Evolutionary conservation across 2,329 filamentous ascomycete genomes (phyloP), one percentile per base, ranked within the genome.

Genomic region (Pseudopyricularia javanii): DNA sequence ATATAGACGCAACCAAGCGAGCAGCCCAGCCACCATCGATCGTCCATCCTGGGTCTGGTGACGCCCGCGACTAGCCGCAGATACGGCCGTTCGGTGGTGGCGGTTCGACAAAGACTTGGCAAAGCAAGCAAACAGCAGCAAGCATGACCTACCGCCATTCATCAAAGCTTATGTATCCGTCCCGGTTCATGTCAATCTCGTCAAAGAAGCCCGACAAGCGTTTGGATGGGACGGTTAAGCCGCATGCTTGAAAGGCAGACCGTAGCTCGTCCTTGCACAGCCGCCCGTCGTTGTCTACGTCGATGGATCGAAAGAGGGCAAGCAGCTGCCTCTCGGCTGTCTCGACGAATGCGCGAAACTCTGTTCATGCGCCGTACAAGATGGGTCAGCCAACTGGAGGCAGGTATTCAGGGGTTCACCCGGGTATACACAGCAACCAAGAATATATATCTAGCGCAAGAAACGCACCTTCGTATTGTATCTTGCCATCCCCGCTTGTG

Each of bases 271-370:
- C 73, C 68, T 88, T 90, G 63, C 95, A 89, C 56, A 98, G 76
- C 64, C 85, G 86, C 40, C 91, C 91, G 67, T 95, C 87, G 57
- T 83, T 75, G 66, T 97, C 85, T 59, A 78, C 79, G 66, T 98
- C 93, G 62, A 98, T 96, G 57, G 80, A 83, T 60, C 82, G 78
- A 70, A 98, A 98, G 22, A 98, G 80, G 52, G 78, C 68, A 67
- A 81, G 84, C 12, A 98, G 80, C 66, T 96, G 85, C 55, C 79
- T 79, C 68, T 98, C 93, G 43, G 93, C 90, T 55, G 87, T 79
- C 62, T 91, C 80, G 63, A 97, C 89, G 64, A 97, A 97, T 43
- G 75, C 77, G 58, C 84, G 85, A 64, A 98, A 98, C 72, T 98
- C 93, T 93, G 65, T 24, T 11, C 17, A 48, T 26, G 43, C 33